phyloP scores from a whole-genome alignment of 352 stramenopile genomes.

The Globisporangium camurandrum region DNA sequence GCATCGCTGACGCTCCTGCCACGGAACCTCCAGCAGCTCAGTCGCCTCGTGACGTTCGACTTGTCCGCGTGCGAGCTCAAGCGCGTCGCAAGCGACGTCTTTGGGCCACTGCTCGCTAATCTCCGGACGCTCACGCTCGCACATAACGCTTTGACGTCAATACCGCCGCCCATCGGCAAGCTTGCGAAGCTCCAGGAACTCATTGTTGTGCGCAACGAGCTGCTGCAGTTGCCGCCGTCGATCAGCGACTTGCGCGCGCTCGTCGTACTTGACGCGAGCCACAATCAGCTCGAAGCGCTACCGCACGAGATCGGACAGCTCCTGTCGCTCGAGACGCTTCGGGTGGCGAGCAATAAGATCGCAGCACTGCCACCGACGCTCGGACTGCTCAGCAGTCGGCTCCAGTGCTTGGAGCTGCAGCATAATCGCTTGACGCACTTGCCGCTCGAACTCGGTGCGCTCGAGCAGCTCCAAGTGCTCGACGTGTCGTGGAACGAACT shows the following conservation, averaged over 20 bases:
- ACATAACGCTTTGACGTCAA: slow-evolving; percentile 31
- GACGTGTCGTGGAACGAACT: slow-evolving; percentile 62
- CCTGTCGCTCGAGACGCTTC: slow-evolving; percentile 22
- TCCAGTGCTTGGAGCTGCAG: slow-evolving; percentile 26
- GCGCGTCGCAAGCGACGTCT: slow-evolving; percentile 38
- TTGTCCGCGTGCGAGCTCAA: slow-evolving; percentile 41
- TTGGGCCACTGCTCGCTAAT: slow-evolving; percentile 21
- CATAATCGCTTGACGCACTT: slow-evolving; percentile 32
- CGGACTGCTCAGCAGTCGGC: slow-evolving; percentile 23
- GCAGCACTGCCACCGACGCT: slow-evolving; percentile 29
- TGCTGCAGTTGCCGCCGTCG: slow-evolving; percentile 20
- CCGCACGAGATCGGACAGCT: slow-evolving; percentile 20
- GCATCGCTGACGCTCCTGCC: slow-evolving; percentile 28
- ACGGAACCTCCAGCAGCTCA: slow-evolving; percentile 31
- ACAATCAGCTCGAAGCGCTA: slow-evolving; percentile 30
- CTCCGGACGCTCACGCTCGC: slow-evolving; percentile 34
- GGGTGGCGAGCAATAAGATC: slow-evolving; percentile 41
- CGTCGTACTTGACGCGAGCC: slow-evolving; percentile 28
- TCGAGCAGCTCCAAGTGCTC: slow-evolving; percentile 40
- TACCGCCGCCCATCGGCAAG: slow-evolving; percentile 30
- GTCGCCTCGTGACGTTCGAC: slow-evolving; percentile 27
- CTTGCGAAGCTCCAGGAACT: slow-evolving; percentile 36
- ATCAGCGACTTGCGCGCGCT: slow-evolving; percentile 22
- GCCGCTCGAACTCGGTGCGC: slow-evolving; percentile 43
- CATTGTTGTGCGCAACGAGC: slow-evolving; percentile 28